Evolutionary conservation across 2,329 filamentous ascomycete genomes (phyloP), one percentile per base, ranked within the genome.

Genomic region (Zasmidium citrigriseum): DNA sequence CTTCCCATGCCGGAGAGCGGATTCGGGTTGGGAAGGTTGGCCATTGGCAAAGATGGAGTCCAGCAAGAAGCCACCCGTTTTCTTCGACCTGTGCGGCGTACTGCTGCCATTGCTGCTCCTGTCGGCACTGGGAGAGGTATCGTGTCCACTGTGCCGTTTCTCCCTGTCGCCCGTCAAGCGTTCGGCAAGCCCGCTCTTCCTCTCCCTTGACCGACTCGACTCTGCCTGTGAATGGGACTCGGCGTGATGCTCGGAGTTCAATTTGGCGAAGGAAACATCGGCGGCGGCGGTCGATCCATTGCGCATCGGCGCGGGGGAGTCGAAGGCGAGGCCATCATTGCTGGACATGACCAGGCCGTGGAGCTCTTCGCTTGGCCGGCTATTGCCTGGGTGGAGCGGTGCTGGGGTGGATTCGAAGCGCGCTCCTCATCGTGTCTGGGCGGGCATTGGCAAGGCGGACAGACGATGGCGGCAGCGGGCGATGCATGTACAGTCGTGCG

Each of bases 11-110:
- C 57, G 51, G 21, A 57, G 47, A 20, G 46, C 16, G 12, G 38
- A 38, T 4, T 61, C 59, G 14, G 55, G 34, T 18, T 34, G 48
- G 45, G 46, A 48, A 10, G 44, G 21, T 21, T 62, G 45, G 11
- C 68, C 65, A 54, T 70, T 70, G 44, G 62, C 46, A 34, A 69
- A 60, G 12, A 65, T 55, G 1, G 67, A 59, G 44, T 66, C 67
- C n/a, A 71, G 63, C 46, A 72, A 52, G 52, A 79, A 80, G 29
- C 77, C 77, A 22, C 76, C 76, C 14, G 75, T 72, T 53, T 69
- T 71, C 53, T 70, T 68, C 4, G 65, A 57, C 24, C 58, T 54
- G 22, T 57, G 54, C 21, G 61, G 59, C 44, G 60, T 59, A 38
- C 53, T 62, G 54, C 49, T 62, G 52, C 49, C 55, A 16, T 52